Base-by-base conservation (phyloP, 2,329 filamentous ascomycete species). In the Paecilomyces variotii region DNA sequence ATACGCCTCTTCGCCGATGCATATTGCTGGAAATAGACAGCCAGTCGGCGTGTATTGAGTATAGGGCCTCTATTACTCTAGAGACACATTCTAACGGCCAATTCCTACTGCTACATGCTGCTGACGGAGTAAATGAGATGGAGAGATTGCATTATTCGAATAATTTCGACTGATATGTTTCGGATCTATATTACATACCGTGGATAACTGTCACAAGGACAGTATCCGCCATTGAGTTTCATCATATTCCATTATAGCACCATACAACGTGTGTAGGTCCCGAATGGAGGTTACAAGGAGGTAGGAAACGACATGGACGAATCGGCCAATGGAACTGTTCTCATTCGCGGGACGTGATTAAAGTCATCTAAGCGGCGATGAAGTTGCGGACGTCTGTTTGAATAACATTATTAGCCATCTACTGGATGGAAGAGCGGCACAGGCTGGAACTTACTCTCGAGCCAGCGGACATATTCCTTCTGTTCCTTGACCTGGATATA, bases 401-500 rank as follows among this genome's bases (percentile, higher is more conserved):
- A 55, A 35, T 7, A 45, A 45, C 9, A 3, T 19, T 11, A 60
- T 72, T 66, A 72, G 67, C 63, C 55, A 61, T 61, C 32, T 63
- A 56, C 19, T 9, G 50, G 14, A 11, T 54, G 11, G 58, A 54
- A 54, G 53, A 57, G 39, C 56, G 54, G 57, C 35, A 32, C 24
- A 54, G 34, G 50, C 49, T n/a, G 2, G 57, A 57, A 69, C 81
- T 75, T 75, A 83, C 83, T 85, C 75, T 86, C 84, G 75, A 99
- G 80, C 94, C 95, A 99, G 65, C 83, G 80, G 62, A 95, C 80
- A 77, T 99, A 99, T 83, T 99, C 94, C 79, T 87, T 89, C 85
- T 97, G 93, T 85, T 99, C 94, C 87, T 99, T 99, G 78, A 89
- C 85, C 73, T 97, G 91, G 71, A 97, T 92, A 79, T 96, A 99